phyloP scores from a whole-genome alignment of 164 flowering plant genomes.

The Liquidambar formosana region DNA sequence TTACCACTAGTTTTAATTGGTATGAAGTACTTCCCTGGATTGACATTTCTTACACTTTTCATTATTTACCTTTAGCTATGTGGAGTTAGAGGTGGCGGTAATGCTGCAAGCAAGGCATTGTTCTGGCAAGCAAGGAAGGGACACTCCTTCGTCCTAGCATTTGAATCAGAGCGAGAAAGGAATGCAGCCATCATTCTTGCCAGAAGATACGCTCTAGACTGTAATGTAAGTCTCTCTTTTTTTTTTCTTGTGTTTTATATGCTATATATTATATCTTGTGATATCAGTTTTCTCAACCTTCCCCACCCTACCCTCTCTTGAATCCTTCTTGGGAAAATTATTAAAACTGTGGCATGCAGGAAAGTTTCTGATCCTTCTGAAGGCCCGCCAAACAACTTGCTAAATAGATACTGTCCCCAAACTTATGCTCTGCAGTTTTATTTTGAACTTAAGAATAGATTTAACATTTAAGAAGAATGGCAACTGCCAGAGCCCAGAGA shows the following conservation, averaged over 20 bases:
- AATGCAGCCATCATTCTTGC: constrained; percentile 76
- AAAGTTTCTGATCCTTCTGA: neutral
- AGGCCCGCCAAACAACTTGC: neutral
- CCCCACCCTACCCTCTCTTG: neutral
- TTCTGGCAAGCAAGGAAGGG: constrained; percentile 70
- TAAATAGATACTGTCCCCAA: too few species aligned
- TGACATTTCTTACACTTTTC: constrained; percentile 5
- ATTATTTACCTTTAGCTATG: constrained; percentile 38
- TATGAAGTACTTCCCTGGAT: neutral
- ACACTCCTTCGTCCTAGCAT: constrained; percentile 49
- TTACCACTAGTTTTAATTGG: neutral
- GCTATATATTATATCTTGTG: neutral
- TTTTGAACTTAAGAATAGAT: too few species aligned
- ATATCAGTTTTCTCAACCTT: too few species aligned
- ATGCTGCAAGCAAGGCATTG: constrained; percentile 54
- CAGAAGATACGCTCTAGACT: constrained; percentile 63
- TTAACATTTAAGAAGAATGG: too few species aligned
- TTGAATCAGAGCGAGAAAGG: constrained; percentile 65
- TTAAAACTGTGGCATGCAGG: neutral
- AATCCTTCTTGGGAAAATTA: neutral
- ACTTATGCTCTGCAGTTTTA: too few species aligned
- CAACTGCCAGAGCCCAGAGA: too few species aligned
- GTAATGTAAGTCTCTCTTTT: constrained; percentile 46
- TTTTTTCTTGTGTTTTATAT: neutral
- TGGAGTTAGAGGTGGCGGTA: constrained; percentile 61